Evolutionary conservation across 306 rosid genomes (phyloP).

Genomic region (Macrotyloma uniflorum): DNA sequence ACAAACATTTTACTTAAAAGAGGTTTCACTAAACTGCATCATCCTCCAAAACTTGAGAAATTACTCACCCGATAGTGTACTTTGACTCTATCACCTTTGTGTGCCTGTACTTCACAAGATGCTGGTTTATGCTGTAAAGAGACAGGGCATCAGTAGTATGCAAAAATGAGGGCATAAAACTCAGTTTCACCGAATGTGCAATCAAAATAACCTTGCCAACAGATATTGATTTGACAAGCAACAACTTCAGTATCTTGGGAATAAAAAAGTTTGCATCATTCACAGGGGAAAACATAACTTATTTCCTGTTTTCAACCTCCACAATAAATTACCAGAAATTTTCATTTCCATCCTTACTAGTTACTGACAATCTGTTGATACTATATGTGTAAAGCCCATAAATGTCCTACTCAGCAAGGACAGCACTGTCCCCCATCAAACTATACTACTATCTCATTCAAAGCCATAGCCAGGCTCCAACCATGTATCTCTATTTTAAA

Average conservation of each 20-base stretch:
- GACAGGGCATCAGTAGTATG: constrained; percentile 14
- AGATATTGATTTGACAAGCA: not conserved
- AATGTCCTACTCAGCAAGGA: not conserved
- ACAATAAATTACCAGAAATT: constrained; percentile 4
- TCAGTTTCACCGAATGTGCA: constrained; percentile 5
- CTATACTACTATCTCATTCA: not conserved
- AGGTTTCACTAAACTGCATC: not conserved
- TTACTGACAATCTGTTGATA: not conserved
- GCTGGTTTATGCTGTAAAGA: constrained; percentile 79
- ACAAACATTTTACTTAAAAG: not conserved
- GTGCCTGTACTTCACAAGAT: constrained; percentile 85
- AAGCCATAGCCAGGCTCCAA: not conserved
- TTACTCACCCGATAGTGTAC: constrained; percentile 89
- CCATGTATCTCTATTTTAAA: not conserved
- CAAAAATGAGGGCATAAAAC: constrained; percentile 13
- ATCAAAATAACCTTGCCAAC: not conserved
- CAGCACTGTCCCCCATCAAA: not conserved
- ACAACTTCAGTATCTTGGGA: not conserved
- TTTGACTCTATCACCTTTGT: constrained; percentile 87
- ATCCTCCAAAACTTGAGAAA: constrained; percentile 16
- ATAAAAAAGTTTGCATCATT: not conserved
- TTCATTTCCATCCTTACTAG: not conserved
- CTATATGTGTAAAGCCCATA: not conserved
- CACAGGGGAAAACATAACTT: not conserved
- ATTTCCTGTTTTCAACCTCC: constrained; percentile 6